These are phyloP conservation scores for Aspergillus asperescens DNA, from an alignment of 495 filamentous ascomycete species.

Conservation along the genomic window DNA sequence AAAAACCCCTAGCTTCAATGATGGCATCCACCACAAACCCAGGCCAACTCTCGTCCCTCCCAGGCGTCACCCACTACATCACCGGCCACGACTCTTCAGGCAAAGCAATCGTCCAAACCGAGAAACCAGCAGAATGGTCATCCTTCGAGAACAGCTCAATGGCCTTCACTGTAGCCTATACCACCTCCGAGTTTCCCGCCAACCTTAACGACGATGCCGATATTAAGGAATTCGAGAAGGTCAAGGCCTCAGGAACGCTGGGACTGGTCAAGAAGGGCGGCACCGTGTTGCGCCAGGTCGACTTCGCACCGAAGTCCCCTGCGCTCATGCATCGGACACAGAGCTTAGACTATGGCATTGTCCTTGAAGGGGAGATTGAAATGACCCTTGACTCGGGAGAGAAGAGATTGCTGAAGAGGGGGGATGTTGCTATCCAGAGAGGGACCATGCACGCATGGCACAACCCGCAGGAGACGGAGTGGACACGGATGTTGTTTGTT, in stretches of 20 bases:
- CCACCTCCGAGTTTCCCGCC: constrained; percentile 52
- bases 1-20: neutral
- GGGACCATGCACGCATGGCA: constrained; percentile 45
- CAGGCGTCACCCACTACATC: constrained; percentile 20
- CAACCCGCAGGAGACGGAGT: constrained; percentile 37
- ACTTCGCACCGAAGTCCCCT: constrained; percentile 47
- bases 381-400: constrained; percentile 63
- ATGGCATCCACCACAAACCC: constrained; percentile 9
- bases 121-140: constrained; percentile 20
- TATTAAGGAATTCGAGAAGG: constrained; percentile 27
- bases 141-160: constrained; percentile 23
- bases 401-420: constrained; percentile 59
- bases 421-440: constrained; percentile 65
- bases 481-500: constrained; percentile 56
- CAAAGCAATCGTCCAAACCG: constrained; percentile 30
- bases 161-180: constrained; percentile 39
- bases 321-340: constrained; percentile 15
- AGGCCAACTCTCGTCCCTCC: constrained; percentile 7
- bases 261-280: constrained; percentile 52
- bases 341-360: constrained; percentile 68
- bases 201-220: constrained; percentile 48
- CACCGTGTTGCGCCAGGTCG: constrained; percentile 48
- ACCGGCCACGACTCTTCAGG: constrained; percentile 33
- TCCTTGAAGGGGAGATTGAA: constrained; percentile 69
- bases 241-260: constrained; percentile 33